phyloP scores from a whole-genome alignment of 1,139 yeast genomes.

The Oligophagozyma castellii region DNA sequence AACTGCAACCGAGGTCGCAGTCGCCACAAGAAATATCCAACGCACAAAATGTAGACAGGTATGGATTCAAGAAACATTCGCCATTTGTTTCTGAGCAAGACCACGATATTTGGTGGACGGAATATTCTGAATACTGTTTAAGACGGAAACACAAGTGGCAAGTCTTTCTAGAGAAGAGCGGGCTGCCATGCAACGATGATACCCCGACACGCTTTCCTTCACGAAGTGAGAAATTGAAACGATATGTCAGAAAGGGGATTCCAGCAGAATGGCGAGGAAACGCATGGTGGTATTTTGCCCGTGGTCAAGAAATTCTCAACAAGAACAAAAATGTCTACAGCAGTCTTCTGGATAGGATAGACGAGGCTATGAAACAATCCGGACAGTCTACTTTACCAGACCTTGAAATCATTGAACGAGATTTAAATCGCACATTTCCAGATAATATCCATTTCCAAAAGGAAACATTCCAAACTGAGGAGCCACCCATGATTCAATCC shows the following conservation, averaged over 20 bases:
- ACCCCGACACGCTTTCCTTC: conserved; percentile 54
- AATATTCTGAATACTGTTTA: conserved; percentile 47
- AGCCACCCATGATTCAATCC: conserved; percentile 53
- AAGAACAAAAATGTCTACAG: conserved; percentile 64
- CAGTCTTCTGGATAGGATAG: conserved; percentile 35
- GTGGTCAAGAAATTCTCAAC: conserved; percentile 65
- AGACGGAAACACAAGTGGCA: conserved; percentile 70
- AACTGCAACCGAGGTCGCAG: too few species aligned
- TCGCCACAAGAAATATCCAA: too few species aligned
- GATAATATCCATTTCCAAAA: conserved; percentile 67
- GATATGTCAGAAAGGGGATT: conserved; percentile 78
- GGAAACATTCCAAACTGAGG: conserved; percentile 26
- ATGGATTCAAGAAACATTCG: conserved; percentile 69
- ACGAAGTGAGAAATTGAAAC: conserved; percentile 64
- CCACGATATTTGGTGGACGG: conserved; percentile 62
- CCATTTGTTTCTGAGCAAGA: conserved; percentile 37
- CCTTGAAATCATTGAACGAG: conserved; percentile 86
- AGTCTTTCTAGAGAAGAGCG: conserved; percentile 47
- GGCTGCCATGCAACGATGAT: conserved; percentile 36
- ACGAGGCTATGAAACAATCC: conserved; percentile 6
- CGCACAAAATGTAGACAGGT: conserved; percentile 42
- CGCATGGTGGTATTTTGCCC: conserved; percentile 96
- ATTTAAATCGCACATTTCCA: conserved; percentile 85
- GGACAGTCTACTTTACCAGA: conserved; percentile 27
- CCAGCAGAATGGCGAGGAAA: conserved; percentile 96